phyloP scores from a whole-genome alignment of 192 early-diverging fungal genomes.

The Neocallimastix lanati region DNA sequence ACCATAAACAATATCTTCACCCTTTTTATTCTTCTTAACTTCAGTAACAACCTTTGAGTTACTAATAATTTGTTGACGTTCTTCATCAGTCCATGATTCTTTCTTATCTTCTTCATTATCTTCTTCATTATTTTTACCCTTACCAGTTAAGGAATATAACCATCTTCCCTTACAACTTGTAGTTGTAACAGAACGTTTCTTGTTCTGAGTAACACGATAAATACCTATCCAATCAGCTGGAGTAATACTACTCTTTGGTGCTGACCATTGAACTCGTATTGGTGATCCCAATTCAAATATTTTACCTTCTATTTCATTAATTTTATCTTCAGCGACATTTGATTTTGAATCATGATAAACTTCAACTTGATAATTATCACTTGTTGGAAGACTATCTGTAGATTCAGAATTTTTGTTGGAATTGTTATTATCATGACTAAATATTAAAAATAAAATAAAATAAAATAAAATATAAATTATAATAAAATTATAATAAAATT shows the following conservation, averaged over 20 bases:
- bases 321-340: slow-evolving; percentile 9
- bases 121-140: slow-evolving; percentile 15
- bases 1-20: slow-evolving; percentile 16
- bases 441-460: too few relatives aligned
- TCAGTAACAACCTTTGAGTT: neutral
- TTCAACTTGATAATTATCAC: slow-evolving; percentile 15
- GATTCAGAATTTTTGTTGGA: neutral
- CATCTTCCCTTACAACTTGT: slow-evolving; percentile 50
- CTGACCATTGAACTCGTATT: slow-evolving; percentile 56
- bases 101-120: neutral
- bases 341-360: slow-evolving; percentile 5
- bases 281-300: slow-evolving; percentile 54
- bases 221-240: slow-evolving; percentile 83
- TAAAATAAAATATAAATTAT: too few relatives aligned
- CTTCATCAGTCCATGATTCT: neutral
- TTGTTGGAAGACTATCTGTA: slow-evolving; percentile 10
- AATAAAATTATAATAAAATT: too few relatives aligned
- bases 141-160: slow-evolving; percentile 30
- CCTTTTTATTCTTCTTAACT: neutral
- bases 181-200: slow-evolving; percentile 53
- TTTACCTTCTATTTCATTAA: slow-evolving; percentile 11
- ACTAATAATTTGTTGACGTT: slow-evolving; percentile 1
- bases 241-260: slow-evolving; percentile 44
- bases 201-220: slow-evolving; percentile 63
- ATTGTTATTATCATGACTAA: neutral